These are phyloP conservation scores for Xylariaceae sp. DNA, from an alignment of 2,329 filamentous ascomycete genomes.

Conservation along the genomic window DNA sequence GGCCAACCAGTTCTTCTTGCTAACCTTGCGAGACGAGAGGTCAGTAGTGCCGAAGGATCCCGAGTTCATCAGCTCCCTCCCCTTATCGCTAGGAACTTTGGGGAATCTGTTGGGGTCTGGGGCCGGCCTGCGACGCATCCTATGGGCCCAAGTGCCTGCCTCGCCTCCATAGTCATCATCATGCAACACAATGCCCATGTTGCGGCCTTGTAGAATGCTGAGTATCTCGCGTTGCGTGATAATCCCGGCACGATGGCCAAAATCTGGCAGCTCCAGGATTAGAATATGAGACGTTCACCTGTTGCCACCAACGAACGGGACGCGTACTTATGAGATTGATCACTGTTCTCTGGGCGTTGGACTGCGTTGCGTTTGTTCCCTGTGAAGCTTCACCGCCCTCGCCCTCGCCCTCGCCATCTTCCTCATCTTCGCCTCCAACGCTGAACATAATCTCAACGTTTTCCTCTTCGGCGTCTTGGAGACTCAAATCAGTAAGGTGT, in stretches of 20 bases:
- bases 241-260: slow-evolving; percentile 23
- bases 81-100: slow-evolving; percentile 76
- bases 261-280: slow-evolving; percentile 18
- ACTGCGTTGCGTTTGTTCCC: slow-evolving; percentile 17
- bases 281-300: slow-evolving; percentile 18
- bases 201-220: slow-evolving; percentile 35
- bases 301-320: background rate
- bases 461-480: slow-evolving; percentile 27
- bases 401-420: slow-evolving; percentile 26
- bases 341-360: slow-evolving; percentile 21
- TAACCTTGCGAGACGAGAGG: slow-evolving; percentile 37
- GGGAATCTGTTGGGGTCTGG: slow-evolving; percentile 62
- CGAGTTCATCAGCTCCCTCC: slow-evolving; percentile 71
- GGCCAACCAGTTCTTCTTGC: slow-evolving; percentile 55
- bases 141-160: slow-evolving; percentile 38
- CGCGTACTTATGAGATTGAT: slow-evolving; percentile 27
- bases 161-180: slow-evolving; percentile 32
- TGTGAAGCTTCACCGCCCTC: slow-evolving; percentile 22
- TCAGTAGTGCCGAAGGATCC: slow-evolving; percentile 73
- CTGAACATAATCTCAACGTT: slow-evolving; percentile 27
- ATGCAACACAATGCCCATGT: slow-evolving; percentile 34
- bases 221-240: slow-evolving; percentile 36
- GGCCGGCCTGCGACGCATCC: slow-evolving; percentile 36
- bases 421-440: slow-evolving; percentile 27
- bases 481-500: slow-evolving; percentile 12